Conservation (phyloP, 176 grass and related monocot genomes). For the Urochloa ruziziensis region DNA sequence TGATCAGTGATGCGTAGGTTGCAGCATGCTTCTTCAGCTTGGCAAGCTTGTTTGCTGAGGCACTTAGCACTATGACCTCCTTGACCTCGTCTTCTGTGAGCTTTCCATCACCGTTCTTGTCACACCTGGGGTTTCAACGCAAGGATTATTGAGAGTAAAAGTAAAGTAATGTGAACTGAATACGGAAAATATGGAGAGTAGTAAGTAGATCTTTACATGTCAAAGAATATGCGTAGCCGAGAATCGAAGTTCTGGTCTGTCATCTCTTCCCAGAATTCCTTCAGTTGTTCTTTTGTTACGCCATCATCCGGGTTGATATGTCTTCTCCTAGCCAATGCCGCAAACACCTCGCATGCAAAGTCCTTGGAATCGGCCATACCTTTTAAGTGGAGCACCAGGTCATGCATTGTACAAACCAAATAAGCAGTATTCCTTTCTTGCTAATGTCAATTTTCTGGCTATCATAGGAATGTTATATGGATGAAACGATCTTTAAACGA, state of each 20-base stretch:
- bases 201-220: slow-evolving; percentile 65
- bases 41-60: slow-evolving; percentile 79
- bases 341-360: slow-evolving; percentile 77
- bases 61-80: slow-evolving; percentile 88
- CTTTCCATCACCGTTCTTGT: slow-evolving; percentile 93
- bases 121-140: slow-evolving; percentile 55
- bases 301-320: slow-evolving; percentile 56
- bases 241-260: slow-evolving; percentile 92
- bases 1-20: slow-evolving; percentile 86
- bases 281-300: slow-evolving; percentile 68
- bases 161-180: background rate
- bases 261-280: slow-evolving; percentile 95
- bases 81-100: slow-evolving; percentile 90
- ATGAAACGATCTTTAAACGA: background rate
- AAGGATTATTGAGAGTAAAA: background rate
- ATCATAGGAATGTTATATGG: background rate
- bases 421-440: background rate
- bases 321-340: slow-evolving; percentile 62
- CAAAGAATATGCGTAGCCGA: slow-evolving; percentile 84
- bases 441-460: background rate
- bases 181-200: background rate
- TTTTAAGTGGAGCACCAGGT: slow-evolving; percentile 25
- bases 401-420: background rate
- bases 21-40: slow-evolving; percentile 78
- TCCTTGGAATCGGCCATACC: slow-evolving; percentile 97